Evolutionary conservation across 2,329 filamentous ascomycete species (phyloP), one percentile per base, ranked within the genome.

Genomic region (Immersiporthe knoxdaviesiana): DNA sequence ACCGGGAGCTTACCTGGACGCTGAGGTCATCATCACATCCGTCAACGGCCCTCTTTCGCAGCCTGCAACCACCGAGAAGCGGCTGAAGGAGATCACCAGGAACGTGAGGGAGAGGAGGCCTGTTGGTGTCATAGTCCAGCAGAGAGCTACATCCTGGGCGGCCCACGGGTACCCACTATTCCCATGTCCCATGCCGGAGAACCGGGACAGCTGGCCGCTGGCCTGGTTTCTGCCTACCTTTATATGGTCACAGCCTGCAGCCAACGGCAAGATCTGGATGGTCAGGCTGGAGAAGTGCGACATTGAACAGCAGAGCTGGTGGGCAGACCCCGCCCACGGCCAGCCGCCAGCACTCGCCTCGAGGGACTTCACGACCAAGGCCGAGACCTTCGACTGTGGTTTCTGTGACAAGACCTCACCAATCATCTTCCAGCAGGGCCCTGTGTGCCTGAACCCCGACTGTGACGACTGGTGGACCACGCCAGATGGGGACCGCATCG

Each of bases 241-340:
- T n/a, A 62, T 67, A 27, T 67, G 65, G 65, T 41, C 35, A 10
- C 35, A 67, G 58, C 65, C 56, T 8, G n/a, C n/a, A 16, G 6
- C 1, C 30, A 39, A 41, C n/a, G 18, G 35, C 27, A 44, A 35
- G 11, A 3, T 35, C 18, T 67, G 65, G 65, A 63, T 67, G 65
- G 44, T 56, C 14, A 62, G 65, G 44, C 44, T 67, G 16, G 65
- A 67, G 58, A 62, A 62, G 44, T 54, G 60, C 11, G 44, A 67
- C 44, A 50, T 67, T 3, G 21, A 32, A 21, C 12, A 41, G 21
- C 32, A 32, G 24, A 67, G 56, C 56, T 67, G 65, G 65, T 67
- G 65, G 65, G 27, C 56, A 10, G 30, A 67, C 11, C 41, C 65
- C 10, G 44, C 32, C 30, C 58, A 54, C 27, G 21, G 12, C 1